A percentile compares a stretch with the other conserved stretches of the same genome.
Evolutionary conservation across 352 stramenopile genomes (phyloP).

Genomic region (Vaucheria bursata): DNA sequence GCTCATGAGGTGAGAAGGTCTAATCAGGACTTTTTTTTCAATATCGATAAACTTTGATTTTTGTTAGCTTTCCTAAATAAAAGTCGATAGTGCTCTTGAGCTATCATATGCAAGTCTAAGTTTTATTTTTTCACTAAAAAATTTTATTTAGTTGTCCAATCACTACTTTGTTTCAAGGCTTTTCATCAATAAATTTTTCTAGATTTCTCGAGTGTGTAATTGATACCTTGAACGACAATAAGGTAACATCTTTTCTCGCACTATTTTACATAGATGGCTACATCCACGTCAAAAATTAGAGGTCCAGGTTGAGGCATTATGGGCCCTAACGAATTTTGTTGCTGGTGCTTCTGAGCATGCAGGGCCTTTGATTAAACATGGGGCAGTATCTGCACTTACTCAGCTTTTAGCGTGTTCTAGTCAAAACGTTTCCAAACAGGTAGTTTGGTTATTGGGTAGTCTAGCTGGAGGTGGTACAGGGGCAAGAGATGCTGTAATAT

Average conservation of each 20-base stretch:
- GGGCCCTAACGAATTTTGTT: constrained; percentile 88
- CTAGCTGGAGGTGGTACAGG: constrained; percentile 73
- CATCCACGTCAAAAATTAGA: not conserved
- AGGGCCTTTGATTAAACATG: constrained; percentile 72
- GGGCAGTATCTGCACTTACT: constrained; percentile 74
- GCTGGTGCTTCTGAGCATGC: constrained; percentile 78
- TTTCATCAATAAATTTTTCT: no score
- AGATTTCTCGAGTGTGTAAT: no score
- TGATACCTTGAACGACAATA: no score
- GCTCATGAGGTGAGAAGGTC: constrained; percentile 56
- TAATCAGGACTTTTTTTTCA: no score
- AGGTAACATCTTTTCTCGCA: no score
- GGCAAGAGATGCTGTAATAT: constrained; percentile 73
- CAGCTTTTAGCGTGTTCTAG: constrained; percentile 72
- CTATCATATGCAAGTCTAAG: no score
- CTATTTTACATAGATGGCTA: not conserved
- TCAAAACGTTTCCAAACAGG: constrained; percentile 79
- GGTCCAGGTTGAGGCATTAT: constrained; percentile 83
- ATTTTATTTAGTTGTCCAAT: no score
- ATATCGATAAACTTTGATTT: no score
- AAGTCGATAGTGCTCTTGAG: no score
- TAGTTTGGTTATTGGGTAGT: constrained; percentile 82
- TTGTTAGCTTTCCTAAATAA: no score
- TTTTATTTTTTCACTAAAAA: no score
- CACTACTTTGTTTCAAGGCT: no score